Conservation (phyloP, 345 rosid species). For the Carallia pectinifolia region DNA sequence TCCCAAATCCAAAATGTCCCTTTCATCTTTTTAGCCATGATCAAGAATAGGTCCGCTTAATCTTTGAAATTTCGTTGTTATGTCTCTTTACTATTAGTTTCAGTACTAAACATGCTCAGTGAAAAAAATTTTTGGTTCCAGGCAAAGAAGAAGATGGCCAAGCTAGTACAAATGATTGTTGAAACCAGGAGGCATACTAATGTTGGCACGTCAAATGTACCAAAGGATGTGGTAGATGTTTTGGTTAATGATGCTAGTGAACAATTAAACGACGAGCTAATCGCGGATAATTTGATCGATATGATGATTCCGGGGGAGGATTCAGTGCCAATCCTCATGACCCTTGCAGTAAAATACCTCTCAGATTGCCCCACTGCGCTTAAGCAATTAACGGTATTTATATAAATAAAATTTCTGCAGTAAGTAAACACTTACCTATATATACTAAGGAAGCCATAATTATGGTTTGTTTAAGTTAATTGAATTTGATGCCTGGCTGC, state of each 20-base stretch:
- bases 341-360: constrained; percentile 82
- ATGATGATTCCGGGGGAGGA: constrained; percentile 99
- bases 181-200: constrained; percentile 34
- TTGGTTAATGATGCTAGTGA: constrained; percentile 60
- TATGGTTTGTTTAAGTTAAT: no score
- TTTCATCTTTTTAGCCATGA: no score
- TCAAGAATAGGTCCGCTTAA: no score
- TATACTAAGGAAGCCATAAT: no score
- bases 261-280: constrained; percentile 58
- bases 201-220: constrained; percentile 23
- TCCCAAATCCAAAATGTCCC: no score
- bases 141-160: constrained; percentile 94
- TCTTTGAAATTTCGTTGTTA: no score
- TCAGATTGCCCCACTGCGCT: constrained; percentile 82
- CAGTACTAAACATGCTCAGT: background rate
- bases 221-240: constrained; percentile 71
- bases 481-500: no score
- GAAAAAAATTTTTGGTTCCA: constrained; percentile 10
- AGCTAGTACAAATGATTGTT: constrained; percentile 55
- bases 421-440: no score
- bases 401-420: no score
- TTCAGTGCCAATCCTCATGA: constrained; percentile 91
- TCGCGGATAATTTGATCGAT: constrained; percentile 87
- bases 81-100: no score
- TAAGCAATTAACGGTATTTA: constrained; percentile 57